phyloP scores from a whole-genome alignment of 1,139 yeast species.

The Lodderomyces oxycetoniae region DNA sequence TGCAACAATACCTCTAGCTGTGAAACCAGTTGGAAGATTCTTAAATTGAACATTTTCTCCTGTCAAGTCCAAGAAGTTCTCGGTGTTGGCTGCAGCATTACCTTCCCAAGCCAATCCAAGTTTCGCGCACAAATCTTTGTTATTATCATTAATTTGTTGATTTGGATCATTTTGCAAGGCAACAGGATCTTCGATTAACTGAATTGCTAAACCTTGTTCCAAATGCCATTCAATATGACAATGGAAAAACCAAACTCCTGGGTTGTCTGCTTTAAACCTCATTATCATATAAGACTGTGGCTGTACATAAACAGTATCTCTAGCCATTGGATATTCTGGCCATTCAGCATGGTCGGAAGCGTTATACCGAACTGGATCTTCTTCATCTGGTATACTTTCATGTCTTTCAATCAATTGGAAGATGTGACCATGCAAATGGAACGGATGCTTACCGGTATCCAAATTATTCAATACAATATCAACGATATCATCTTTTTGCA shows the following conservation, averaged over 20 bases:
- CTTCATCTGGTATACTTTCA: conserved; percentile 46
- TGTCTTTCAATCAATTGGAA: conserved; percentile 72
- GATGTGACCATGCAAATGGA: conserved; percentile 85
- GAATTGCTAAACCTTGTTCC: conserved; percentile 76
- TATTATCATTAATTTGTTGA: conserved; percentile 43
- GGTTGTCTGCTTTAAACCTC: conserved; percentile 73
- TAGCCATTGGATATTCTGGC: conserved; percentile 58
- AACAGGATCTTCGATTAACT: conserved; percentile 69
- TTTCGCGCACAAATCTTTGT: conserved; percentile 42
- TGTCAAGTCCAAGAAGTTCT: conserved; percentile 48
- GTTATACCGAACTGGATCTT: conserved; percentile 47
- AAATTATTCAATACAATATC: conserved; percentile 69
- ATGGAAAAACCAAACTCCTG: conserved; percentile 93
- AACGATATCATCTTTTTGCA: conserved; percentile 58
- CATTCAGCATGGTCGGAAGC: conserved; percentile 45
- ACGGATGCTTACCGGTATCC: conserved; percentile 89
- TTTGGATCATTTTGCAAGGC: conserved; percentile 36
- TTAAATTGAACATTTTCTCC: conserved; percentile 54
- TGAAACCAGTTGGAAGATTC: conserved; percentile 65
- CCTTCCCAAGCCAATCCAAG: conserved; percentile 46
- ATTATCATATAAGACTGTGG: conserved; percentile 64
- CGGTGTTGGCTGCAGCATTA: conserved; percentile 65
- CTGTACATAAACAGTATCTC: conserved; percentile 64
- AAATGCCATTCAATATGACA: conserved; percentile 95
- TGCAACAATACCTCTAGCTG: conserved; percentile 64